Percentiles rank a stretch among this genome's conserved stretches.
These are phyloP conservation scores for Vitis vinifera DNA, from an alignment of 164 flowering plant genomes.

Conservation along the genomic window DNA sequence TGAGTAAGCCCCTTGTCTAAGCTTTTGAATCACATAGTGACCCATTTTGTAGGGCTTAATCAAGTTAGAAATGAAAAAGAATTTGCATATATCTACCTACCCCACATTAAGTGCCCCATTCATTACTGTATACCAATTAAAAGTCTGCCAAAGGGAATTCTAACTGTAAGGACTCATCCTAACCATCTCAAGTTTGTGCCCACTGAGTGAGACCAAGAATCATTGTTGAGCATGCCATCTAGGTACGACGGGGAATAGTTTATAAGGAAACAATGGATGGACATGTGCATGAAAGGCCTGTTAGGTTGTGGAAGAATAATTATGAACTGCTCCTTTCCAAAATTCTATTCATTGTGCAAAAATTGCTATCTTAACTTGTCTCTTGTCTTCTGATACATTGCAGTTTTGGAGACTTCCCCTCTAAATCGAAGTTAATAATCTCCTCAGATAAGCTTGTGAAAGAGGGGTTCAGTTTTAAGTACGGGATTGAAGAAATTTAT, in stretches of 20 bases:
- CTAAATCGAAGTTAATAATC: conserved; percentile 55
- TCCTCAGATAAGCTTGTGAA: conserved; percentile 65
- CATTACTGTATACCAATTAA: too few relatives aligned
- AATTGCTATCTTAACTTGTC: background rate
- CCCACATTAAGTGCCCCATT: too few relatives aligned
- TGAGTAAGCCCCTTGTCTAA: conserved; percentile 44
- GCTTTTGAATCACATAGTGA: background rate
- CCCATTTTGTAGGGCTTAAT: background rate
- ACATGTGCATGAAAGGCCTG: too few relatives aligned
- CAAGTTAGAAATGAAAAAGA: background rate
- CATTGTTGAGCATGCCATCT: too few relatives aligned
- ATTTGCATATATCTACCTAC: too few relatives aligned
- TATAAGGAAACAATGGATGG: too few relatives aligned
- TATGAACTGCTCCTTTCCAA: background rate
- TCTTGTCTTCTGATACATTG: conserved; percentile 2
- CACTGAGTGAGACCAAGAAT: too few relatives aligned
- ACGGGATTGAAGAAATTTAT: conserved; percentile 61
- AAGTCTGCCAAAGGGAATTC: too few relatives aligned
- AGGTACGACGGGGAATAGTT: too few relatives aligned
- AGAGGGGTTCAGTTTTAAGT: conserved; percentile 77
- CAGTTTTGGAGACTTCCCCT: conserved; percentile 73
- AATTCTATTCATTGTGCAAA: too few relatives aligned
- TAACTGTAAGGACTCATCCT: too few relatives aligned
- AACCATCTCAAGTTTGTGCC: too few relatives aligned
- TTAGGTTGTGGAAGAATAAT: background rate